Evolutionary conservation across 768 basidiomycete genomes (phyloP), one percentile per base, ranked within the genome.

Genomic region (Kwoniella bestiolae): DNA sequence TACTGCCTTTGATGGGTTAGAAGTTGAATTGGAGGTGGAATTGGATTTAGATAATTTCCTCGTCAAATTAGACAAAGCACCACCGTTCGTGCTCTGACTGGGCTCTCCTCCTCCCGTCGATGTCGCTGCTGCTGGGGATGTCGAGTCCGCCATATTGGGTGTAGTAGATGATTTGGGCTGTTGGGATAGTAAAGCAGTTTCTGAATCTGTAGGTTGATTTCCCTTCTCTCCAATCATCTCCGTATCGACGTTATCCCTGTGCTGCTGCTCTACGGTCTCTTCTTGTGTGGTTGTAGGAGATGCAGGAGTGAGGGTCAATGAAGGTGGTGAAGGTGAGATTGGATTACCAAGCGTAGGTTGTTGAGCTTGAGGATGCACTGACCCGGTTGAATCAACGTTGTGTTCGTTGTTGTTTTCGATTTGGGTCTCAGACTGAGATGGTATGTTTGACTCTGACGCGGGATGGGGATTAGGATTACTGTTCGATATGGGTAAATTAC

Each of bases 181-280:
- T 45, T 51, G 60, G 16, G 67, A 23, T 7, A 68, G 26, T 49
- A 64, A 29, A 51, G 66, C 66, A 21, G 60, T 67, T 41, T 61
- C 66, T 8, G 60, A 62, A 46, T 67, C 66, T 4, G 66, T 67
- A 12, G 66, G 61, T n/a, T 58, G 63, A 31, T 44, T 60, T 9
- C 32, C 56, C 56, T 68, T 68, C 46, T 68, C 66, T 25, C 60
- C n/a, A n/a, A n/a, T 68, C 66, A 68, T 68, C 9, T 44, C 34
- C 21, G 52, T 38, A 23, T 28, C n/a, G 25, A 32, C 45, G n/a
- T 45, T 14, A 41, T 14, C 18, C 38, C 11, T 41, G n/a, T n/a
- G 12, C 38, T 41, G 38, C 38, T 41, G 38, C 12, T 41, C 38
- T 41, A 56, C 62, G 14, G 62, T 46, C 21, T 55, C 28, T 45